phyloP scores from a whole-genome alignment of 1,139 yeast species.

The Kodamaea sp. region DNA sequence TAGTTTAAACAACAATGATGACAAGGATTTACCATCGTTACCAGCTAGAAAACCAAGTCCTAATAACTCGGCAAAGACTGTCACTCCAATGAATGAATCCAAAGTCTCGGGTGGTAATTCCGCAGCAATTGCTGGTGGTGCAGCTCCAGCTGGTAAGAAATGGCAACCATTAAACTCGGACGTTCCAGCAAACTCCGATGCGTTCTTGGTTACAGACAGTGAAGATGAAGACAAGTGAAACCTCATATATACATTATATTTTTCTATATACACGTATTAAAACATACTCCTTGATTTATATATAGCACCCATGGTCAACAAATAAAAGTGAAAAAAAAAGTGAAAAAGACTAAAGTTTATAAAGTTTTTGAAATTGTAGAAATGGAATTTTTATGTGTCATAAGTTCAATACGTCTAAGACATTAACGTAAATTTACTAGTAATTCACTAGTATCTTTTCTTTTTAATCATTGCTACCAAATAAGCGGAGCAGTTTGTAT shows the following conservation, averaged over 20 bases:
- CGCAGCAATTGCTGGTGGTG: background rate
- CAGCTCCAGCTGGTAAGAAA: slow-evolving; percentile 27
- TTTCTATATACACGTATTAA: no score
- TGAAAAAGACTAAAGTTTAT: background rate
- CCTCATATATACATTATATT: background rate
- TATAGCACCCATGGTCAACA: background rate
- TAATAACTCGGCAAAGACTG: background rate
- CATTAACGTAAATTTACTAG: background rate
- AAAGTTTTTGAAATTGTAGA: background rate
- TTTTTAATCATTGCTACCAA: background rate
- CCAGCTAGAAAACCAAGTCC: slow-evolving; percentile 18
- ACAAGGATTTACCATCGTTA: slow-evolving; percentile 42
- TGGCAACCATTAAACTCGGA: slow-evolving; percentile 64
- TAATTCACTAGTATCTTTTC: background rate
- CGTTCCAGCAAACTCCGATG: slow-evolving; percentile 62
- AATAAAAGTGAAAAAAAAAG: background rate
- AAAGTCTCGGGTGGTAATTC: background rate
- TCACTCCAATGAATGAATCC: slow-evolving; percentile 2
- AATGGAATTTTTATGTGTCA: background rate
- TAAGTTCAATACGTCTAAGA: background rate
- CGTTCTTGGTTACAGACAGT: slow-evolving; percentile 74
- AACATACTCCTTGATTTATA: no score
- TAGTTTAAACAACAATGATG: slow-evolving; percentile 42
- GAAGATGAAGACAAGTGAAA: slow-evolving; percentile 55
- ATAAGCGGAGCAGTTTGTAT: slow-evolving; percentile 1